phyloP scores from a whole-genome alignment of 2,329 filamentous ascomycete species.

The Trichoderma gracile region DNA sequence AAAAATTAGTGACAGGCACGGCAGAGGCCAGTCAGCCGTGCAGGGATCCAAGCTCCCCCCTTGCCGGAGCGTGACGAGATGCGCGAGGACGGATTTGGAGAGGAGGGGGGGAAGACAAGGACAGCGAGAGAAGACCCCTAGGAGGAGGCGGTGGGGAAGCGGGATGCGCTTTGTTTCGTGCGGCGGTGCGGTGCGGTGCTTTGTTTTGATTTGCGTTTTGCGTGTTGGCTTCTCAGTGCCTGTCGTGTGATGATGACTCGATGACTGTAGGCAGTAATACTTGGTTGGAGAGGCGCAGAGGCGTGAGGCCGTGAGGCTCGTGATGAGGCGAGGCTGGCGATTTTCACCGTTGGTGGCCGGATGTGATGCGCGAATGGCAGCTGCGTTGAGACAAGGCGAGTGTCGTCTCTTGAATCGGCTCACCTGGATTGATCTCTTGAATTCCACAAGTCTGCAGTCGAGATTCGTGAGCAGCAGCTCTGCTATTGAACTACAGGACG shows the following conservation, averaged over 20 bases:
- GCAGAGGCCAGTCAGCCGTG: conserved; percentile 21
- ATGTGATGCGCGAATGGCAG: background rate
- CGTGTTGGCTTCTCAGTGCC: no score
- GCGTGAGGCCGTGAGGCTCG: no score
- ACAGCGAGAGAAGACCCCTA: background rate
- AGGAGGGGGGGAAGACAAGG: conserved; percentile 2
- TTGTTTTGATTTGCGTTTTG: no score
- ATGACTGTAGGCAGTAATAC: no score
- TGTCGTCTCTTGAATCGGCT: background rate
- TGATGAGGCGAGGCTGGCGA: no score
- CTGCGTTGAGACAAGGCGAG: background rate
- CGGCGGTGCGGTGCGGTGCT: no score
- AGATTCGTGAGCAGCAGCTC: no score
- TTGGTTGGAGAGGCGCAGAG: no score
- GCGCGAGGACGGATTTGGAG: conserved; percentile 10
- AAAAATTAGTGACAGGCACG: conserved; percentile 17
- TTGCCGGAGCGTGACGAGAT: conserved; percentile 19
- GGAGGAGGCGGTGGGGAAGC: background rate
- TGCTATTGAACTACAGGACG: no score
- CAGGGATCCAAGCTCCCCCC: conserved; percentile 18
- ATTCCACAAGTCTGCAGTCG: no score
- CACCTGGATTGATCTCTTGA: background rate
- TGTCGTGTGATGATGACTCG: no score
- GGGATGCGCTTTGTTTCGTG: background rate
- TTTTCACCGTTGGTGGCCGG: background rate